Evolutionary conservation across 1,139 yeast genomes (phyloP), one percentile per base, ranked within the genome.

Genomic region (Geotrichum siamense): DNA sequence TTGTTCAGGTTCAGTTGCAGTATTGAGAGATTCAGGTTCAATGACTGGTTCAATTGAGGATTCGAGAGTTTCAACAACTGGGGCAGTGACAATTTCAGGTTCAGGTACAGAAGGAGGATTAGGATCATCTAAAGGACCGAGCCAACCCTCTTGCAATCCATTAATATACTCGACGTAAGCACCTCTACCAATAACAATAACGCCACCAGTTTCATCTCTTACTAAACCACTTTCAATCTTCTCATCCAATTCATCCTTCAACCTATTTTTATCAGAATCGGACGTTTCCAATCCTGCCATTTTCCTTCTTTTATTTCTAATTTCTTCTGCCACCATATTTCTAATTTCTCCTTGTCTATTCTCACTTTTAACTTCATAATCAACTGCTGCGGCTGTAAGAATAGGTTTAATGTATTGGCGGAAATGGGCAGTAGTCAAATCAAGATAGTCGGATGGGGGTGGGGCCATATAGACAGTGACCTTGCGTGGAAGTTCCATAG

Each of bases 381-480:
- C 98, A 20, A 91, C 65, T 1, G 96, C 95, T 6, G 87, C 83
- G 1, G 95, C 74, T 54, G 83, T 85, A 54, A 93, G 69, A 3
- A 89, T 73, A 0, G 98, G 98, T 65, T 91, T 91, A 54, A 89
- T 73, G 59, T 77, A 89, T 49, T 81, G 77, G 53, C 86, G 75
- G 71, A 91, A 87, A 47, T 82, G 74, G 48, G 73, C 74, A 64
- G 83, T 61, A 15, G 94, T 79, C 50, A 79, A 80, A 38, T 82
- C 94, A 41, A 93, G 67, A 56, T 79, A 86, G 61, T 91, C 97
- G 55, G 86, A 84, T 13, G 99, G 98, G 12, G 97, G 96, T 13
- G 98, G 98, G 0, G 96, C 94, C 48, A 89, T 74, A 58, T 80
- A 89, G 1, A 93, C 78, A 1, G 86, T 79, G 44, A 93, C 69